phyloP scores from a whole-genome alignment of 1,284 basidiomycete genomes.

The Trametes polyzona region DNA sequence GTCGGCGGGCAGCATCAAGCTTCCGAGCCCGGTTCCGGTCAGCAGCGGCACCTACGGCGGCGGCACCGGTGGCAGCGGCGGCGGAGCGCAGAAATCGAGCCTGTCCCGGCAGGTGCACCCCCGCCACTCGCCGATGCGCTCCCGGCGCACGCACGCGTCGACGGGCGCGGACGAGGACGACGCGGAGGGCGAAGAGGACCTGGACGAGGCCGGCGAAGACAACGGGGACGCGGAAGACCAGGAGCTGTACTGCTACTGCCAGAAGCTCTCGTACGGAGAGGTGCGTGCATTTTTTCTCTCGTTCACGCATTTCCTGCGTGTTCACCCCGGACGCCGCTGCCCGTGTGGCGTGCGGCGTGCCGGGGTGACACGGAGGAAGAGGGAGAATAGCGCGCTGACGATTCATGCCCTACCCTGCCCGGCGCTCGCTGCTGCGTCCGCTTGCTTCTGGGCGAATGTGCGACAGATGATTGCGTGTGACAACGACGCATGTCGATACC shows the following conservation, averaged over 20 bases:
- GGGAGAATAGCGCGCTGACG: slow-evolving; percentile 14
- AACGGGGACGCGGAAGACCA: slow-evolving; percentile 56
- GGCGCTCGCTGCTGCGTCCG: not conserved
- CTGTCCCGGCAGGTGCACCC: slow-evolving; percentile 36
- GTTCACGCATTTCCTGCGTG: not conserved
- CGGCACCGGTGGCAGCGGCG: slow-evolving; percentile 3
- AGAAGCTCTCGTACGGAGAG: slow-evolving; percentile 67
- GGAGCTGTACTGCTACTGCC: slow-evolving; percentile 67
- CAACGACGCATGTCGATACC: slow-evolving; percentile 65
- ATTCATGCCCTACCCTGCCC: not conserved
- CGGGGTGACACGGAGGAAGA: slow-evolving; percentile 4
- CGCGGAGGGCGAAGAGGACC: slow-evolving; percentile 46
- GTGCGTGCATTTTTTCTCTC: slow-evolving; percentile 39
- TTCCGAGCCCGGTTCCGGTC: slow-evolving; percentile 41
- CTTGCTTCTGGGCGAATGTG: not conserved
- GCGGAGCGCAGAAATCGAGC: slow-evolving; percentile 30
- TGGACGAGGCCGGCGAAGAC: slow-evolving; percentile 48
- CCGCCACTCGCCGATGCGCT: slow-evolving; percentile 35
- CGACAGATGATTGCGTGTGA: slow-evolving; percentile 75
- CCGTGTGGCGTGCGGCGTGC: not conserved
- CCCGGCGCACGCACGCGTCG: slow-evolving; percentile 42
- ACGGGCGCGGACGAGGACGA: slow-evolving; percentile 49
- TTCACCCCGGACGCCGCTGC: slow-evolving; percentile 1
- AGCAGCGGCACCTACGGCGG: slow-evolving; percentile 9
- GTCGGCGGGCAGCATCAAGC: slow-evolving; percentile 38